Conservation (phyloP, 1,284 basidiomycete genomes). For the Puccinia polysora region DNA sequence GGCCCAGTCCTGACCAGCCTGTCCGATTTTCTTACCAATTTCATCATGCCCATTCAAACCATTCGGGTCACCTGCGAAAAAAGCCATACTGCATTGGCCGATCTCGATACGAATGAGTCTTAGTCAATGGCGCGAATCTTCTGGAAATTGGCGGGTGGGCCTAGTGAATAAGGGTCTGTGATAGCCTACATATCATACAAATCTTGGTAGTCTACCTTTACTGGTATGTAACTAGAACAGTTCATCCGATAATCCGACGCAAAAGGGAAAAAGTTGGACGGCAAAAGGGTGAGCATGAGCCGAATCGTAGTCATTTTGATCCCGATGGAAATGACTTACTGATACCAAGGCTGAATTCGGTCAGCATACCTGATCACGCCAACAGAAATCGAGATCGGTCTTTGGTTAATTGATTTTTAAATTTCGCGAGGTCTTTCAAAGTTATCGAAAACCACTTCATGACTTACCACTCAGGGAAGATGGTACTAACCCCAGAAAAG, state of each 20-base stretch:
- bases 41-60: constrained; percentile 53
- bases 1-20: constrained; percentile 53
- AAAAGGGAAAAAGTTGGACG: neutral
- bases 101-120: no score
- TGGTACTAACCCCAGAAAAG: constrained; percentile 49
- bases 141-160: constrained; percentile 50
- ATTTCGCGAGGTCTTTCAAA: neutral
- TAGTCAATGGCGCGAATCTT: constrained; percentile 49
- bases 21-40: constrained; percentile 54
- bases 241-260: neutral
- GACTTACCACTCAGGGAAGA: constrained; percentile 50
- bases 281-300: no score
- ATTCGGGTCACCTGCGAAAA: constrained; percentile 56
- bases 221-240: constrained; percentile 48
- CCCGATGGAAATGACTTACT: constrained; percentile 46
- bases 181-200: constrained; percentile 50
- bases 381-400: neutral
- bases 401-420: neutral
- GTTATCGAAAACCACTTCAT: no score
- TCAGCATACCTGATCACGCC: constrained; percentile 48
- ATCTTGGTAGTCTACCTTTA: constrained; percentile 54
- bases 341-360: constrained; percentile 51
- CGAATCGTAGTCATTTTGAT: no score
- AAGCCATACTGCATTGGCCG: constrained; percentile 55
- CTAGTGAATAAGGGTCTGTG: constrained; percentile 33